These are phyloP conservation scores for Phytophthora aleatoria DNA, from an alignment of 352 stramenopile genomes.

Conservation along the genomic window DNA sequence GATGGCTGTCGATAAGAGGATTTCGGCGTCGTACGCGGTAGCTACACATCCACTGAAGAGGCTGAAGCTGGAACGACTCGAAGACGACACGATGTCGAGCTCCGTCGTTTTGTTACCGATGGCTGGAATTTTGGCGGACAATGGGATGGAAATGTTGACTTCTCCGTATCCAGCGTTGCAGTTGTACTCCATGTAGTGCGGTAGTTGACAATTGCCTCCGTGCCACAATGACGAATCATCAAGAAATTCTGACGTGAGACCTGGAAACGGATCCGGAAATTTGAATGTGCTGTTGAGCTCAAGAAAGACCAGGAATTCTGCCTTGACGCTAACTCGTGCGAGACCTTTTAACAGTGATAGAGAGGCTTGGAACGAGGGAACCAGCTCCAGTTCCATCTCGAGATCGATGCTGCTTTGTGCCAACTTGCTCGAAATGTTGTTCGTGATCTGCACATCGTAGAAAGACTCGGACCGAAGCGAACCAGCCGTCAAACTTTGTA, in stretches of 20 bases:
- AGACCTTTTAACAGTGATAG: constrained; percentile 25
- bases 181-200: constrained; percentile 39
- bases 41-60: constrained; percentile 34
- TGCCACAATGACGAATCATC: constrained; percentile 30
- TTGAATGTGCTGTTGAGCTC: constrained; percentile 32
- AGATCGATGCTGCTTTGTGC: constrained; percentile 33
- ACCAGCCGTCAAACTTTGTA: constrained; percentile 22
- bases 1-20: constrained; percentile 20
- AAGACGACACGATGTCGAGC: constrained; percentile 27
- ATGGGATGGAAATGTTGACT: constrained; percentile 33
- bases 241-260: constrained; percentile 20
- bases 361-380: constrained; percentile 27
- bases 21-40: constrained; percentile 30
- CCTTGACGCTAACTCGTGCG: constrained; percentile 23
- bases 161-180: constrained; percentile 35
- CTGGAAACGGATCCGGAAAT: constrained; percentile 24
- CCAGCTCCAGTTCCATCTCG: constrained; percentile 20
- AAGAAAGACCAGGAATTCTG: constrained; percentile 29
- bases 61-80: constrained; percentile 18
- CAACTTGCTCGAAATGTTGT: constrained; percentile 28
- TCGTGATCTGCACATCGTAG: constrained; percentile 23
- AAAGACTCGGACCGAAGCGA: constrained; percentile 27
- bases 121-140: constrained; percentile 14
- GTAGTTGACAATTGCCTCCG: constrained; percentile 24
- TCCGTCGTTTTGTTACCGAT: constrained; percentile 10